Conservation (phyloP, 495 filamentous ascomycete genomes). For the Friedmanniomyces simplex region DNA sequence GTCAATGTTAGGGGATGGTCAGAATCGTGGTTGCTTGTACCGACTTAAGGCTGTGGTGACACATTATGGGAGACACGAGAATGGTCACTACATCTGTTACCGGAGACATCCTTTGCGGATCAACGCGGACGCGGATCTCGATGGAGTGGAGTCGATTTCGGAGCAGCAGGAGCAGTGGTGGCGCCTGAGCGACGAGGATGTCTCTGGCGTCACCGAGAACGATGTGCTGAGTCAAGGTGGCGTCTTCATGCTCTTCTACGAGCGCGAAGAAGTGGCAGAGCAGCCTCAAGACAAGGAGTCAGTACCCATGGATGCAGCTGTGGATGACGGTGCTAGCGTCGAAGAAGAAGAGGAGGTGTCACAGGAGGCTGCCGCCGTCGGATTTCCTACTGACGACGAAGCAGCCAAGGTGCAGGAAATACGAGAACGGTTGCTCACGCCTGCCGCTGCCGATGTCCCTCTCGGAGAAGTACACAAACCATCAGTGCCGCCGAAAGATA, state of each 20-base stretch:
- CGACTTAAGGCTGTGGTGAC: conserved; percentile 76
- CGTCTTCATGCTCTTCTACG: conserved; percentile 97
- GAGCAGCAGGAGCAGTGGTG: conserved; percentile 48
- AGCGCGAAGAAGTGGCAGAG: conserved; percentile 29
- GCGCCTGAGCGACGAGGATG: conserved; percentile 76
- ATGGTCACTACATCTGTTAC: conserved; percentile 93
- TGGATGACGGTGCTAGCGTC: neutral
- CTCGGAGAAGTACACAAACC: too few relatives aligned
- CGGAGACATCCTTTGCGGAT: conserved; percentile 45
- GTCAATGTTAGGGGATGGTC: conserved; percentile 48
- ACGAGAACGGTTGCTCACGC: too few relatives aligned
- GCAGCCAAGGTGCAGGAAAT: too few relatives aligned
- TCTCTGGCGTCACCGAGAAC: conserved; percentile 59
- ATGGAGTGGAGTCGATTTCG: neutral
- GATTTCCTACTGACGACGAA: too few relatives aligned
- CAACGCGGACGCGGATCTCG: neutral
- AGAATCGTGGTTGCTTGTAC: conserved; percentile 45
- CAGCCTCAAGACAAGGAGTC: neutral
- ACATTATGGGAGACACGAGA: conserved; percentile 84
- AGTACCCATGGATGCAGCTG: neutral
- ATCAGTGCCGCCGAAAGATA: neutral
- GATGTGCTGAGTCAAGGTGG: conserved; percentile 68
- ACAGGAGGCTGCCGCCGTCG: too few relatives aligned
- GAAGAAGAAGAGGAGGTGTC: neutral
- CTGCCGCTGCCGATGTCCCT: too few relatives aligned